Evolutionary conservation across 2,329 filamentous ascomycete species (phyloP), one percentile per base, ranked within the genome.

Genomic region (Metarhizium brunneum): DNA sequence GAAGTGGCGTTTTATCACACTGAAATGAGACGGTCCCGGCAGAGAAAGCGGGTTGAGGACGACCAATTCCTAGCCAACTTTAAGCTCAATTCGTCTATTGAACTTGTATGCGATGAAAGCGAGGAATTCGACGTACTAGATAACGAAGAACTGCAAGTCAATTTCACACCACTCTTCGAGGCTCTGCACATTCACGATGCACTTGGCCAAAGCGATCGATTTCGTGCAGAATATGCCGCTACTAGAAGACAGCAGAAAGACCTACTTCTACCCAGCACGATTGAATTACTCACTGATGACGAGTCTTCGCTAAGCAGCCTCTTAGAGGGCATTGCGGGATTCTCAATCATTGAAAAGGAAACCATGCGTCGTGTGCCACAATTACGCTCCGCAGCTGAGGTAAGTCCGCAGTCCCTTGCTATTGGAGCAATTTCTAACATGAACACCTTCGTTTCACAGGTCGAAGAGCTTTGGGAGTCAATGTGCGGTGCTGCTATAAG

Each of bases 391-490:
- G 76, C 83, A 11, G 83, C 88, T 61, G 94, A 99, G 74, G 92
- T 92, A 69, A 70, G 82, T 42, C 47, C 36, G 14, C 50, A n/a
- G 36, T 29, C 10, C 13, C 3, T 48, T 13, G 13, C 42, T 8
- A 2, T 45, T 11, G 13, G 45, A 48, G 25, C 20, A 14, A 16
- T 20, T 48, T 30, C 45, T 48, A 30, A 48, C n/a, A 40, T 18
- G 4, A 13, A 2, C 14, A 45, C 16, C 45, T 16, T 16, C 45
- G 6, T 20, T 14, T n/a, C 18, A 29, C 58, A 92, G 88, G 85
- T 96, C n/a, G 94, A 99, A 66, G 94, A 97, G 71, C 76, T 99
- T 2, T 99, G 94, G 94, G 92, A 97, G 65, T 96, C 92, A 0
- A 94, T 97, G 89, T 97, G 92, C 66, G 89, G 92, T 65, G 85